Evolutionary conservation across 495 filamentous ascomycete species (phyloP).

Genomic region (Darksidea phi): DNA sequence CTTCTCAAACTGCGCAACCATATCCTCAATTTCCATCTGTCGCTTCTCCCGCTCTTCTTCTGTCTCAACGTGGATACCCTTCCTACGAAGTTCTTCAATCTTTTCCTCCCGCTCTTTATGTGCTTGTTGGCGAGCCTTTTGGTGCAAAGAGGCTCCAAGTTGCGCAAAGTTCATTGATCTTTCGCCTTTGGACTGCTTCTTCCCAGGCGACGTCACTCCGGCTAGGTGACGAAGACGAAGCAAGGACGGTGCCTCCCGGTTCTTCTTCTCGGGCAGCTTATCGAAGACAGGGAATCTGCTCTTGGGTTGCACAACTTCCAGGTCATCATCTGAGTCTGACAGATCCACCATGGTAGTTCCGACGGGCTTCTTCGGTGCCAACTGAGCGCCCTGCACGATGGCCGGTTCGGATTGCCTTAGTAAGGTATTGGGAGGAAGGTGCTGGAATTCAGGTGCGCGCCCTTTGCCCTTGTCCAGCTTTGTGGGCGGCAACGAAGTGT

Average conservation of each 20-base stretch:
- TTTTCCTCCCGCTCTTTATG: constrained; percentile 72
- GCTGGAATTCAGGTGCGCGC: constrained; percentile 29
- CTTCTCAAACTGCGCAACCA: constrained; percentile 79
- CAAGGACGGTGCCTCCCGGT: constrained; percentile 63
- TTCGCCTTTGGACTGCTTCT: constrained; percentile 47
- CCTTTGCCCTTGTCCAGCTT: constrained; percentile 54
- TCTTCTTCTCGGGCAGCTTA: constrained; percentile 57
- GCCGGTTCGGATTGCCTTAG: constrained; percentile 44
- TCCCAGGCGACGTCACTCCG: constrained; percentile 64
- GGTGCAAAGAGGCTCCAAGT: constrained; percentile 64
- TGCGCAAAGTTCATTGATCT: constrained; percentile 65
- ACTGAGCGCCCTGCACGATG: background rate
- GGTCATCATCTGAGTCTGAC: constrained; percentile 65
- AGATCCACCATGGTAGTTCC: constrained; percentile 22
- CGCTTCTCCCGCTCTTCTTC: constrained; percentile 80
- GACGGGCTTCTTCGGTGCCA: constrained; percentile 6
- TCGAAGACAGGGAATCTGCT: constrained; percentile 64
- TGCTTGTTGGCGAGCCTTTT: constrained; percentile 77
- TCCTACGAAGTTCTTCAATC: constrained; percentile 70
- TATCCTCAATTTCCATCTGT: constrained; percentile 77
- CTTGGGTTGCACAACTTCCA: constrained; percentile 56
- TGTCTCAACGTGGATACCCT: constrained; percentile 80
- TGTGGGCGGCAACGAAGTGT: constrained; percentile 23
- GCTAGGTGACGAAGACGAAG: constrained; percentile 70
- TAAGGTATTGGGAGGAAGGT: constrained; percentile 30